A percentile compares a stretch with the other conserved stretches of the same genome.
Conservation (phyloP, 805 yeast species). For the Sugiyamaella lignohabitans region DNA sequence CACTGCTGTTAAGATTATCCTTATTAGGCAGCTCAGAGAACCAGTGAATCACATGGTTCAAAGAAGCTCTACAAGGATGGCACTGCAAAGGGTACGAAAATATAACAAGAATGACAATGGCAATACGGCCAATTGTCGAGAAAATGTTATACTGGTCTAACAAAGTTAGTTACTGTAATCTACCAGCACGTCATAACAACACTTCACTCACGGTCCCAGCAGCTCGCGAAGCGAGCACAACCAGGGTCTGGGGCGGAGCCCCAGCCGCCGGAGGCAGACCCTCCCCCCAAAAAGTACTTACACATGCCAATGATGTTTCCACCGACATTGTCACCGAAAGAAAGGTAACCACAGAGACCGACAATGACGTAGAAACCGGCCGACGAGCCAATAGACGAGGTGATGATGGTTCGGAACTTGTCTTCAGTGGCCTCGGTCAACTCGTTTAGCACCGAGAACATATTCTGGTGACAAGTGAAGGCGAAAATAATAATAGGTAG, state of each 20-base stretch:
- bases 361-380: slow-evolving; percentile 57
- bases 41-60: slow-evolving; percentile 60
- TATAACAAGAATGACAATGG: slow-evolving; percentile 73
- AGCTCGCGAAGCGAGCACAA: no score
- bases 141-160: slow-evolving; percentile 51
- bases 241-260: no score
- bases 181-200: neutral
- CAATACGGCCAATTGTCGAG: slow-evolving; percentile 73
- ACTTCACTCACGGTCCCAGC: no score
- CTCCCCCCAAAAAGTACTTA: neutral
- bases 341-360: slow-evolving; percentile 76
- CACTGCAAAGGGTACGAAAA: slow-evolving; percentile 85
- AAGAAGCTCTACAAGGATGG: slow-evolving; percentile 82
- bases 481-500: slow-evolving; percentile 93
- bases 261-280: no score
- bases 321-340: slow-evolving; percentile 73
- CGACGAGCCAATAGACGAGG: slow-evolving; percentile 53
- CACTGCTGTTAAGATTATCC: slow-evolving; percentile 3
- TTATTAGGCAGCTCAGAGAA: slow-evolving; percentile 25
- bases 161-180: neutral
- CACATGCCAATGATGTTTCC: slow-evolving; percentile 72
- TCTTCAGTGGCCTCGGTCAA: slow-evolving; percentile 48
- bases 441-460: slow-evolving; percentile 85
- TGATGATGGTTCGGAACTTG: slow-evolving; percentile 43
- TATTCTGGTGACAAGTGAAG: slow-evolving; percentile 92